phyloP scores from a whole-genome alignment of 441 rosid species.

The Iberis amara region DNA sequence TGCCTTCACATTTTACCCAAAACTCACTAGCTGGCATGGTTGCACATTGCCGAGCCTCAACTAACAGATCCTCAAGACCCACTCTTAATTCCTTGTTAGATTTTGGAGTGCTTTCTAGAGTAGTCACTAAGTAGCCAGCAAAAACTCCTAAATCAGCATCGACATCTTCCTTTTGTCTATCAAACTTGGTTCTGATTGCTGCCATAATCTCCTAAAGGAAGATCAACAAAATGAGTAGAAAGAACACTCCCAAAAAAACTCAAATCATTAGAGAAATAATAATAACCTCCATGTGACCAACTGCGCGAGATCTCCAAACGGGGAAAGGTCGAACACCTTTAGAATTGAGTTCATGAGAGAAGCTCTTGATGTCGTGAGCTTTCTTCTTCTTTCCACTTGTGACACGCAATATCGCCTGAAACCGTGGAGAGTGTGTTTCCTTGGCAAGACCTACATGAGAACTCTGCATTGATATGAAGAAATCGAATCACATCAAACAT shows the following conservation, averaged over 20 bases:
- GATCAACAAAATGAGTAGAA: background rate
- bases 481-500: background rate
- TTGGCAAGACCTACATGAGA: constrained; percentile 60
- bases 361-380: constrained; percentile 80
- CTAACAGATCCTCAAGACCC: constrained; percentile 77
- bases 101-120: constrained; percentile 60
- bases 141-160: constrained; percentile 81
- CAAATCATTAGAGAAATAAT: constrained; percentile 7
- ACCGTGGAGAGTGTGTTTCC: constrained; percentile 84
- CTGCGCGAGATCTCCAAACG: constrained; percentile 78
- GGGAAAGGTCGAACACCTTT: constrained; percentile 96
- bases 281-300: constrained; percentile 86
- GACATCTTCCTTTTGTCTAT: constrained; percentile 86
- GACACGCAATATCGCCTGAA: constrained; percentile 78
- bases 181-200: constrained; percentile 78
- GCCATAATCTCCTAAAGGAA: constrained; percentile 67
- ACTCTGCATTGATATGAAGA: constrained; percentile 38
- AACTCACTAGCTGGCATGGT: constrained; percentile 80
- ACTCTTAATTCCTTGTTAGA: constrained; percentile 70
- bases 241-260: too few species aligned
- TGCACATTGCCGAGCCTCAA: constrained; percentile 70
- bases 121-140: constrained; percentile 86
- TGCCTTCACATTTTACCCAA: constrained; percentile 83
- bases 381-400: constrained; percentile 83
- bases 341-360: constrained; percentile 97